Conservation (phyloP, 140 eudicot genomes). For the Senecio squalidus region DNA sequence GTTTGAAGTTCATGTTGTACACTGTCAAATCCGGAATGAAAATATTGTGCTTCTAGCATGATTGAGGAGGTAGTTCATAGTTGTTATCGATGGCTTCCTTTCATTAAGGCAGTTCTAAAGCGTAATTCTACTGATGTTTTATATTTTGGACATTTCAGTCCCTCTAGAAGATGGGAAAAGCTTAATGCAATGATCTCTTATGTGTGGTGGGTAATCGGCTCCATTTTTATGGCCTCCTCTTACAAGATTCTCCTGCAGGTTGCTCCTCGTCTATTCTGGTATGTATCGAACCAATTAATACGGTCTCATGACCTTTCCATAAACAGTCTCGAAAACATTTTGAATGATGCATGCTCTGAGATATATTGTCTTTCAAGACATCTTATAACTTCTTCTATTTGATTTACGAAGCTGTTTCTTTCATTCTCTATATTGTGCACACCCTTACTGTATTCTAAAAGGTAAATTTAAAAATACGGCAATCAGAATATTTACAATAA, state of each 20-base stretch:
- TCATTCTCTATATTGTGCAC: too few relatives aligned
- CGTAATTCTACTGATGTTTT: not conserved
- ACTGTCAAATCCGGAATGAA: not conserved
- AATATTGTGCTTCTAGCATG: not conserved
- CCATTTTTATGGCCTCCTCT: slow-evolving; percentile 46
- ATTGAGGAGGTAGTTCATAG: not conserved
- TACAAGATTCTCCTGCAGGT: slow-evolving; percentile 30
- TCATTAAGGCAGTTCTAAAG: not conserved
- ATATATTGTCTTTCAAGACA: too few relatives aligned
- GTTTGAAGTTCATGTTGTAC: not conserved
- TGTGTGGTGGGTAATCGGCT: slow-evolving; percentile 70
- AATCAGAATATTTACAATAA: not conserved
- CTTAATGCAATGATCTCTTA: slow-evolving; percentile 45
- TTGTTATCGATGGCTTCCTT: not conserved
- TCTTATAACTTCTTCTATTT: too few relatives aligned
- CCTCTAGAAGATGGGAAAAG: slow-evolving; percentile 43
- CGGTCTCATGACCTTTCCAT: too few relatives aligned
- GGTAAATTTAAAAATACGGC: too few relatives aligned
- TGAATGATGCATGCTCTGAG: too few relatives aligned
- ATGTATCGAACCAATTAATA: slow-evolving; percentile 17
- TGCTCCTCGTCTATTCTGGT: slow-evolving; percentile 74
- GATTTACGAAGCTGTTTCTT: too few relatives aligned
- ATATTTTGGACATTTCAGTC: slow-evolving; percentile 33
- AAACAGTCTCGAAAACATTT: too few relatives aligned
- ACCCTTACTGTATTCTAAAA: too few relatives aligned